Percentiles rank a stretch among this genome's conserved stretches.
Conservation (phyloP, 169 alveolate genomes). For the Besnoitia besnoiti region DNA sequence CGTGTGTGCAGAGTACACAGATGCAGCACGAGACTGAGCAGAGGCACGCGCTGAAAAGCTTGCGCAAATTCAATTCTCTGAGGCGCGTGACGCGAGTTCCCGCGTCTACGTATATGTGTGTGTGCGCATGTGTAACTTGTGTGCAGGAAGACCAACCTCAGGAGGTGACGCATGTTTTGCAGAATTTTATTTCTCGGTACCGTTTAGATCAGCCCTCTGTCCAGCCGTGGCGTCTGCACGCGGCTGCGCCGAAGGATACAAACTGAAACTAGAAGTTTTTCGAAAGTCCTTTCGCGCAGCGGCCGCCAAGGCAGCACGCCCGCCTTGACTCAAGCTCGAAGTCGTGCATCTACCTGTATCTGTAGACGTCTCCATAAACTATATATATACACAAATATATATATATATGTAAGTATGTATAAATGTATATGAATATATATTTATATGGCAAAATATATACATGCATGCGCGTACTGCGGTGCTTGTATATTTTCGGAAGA, state of each 20-base stretch:
- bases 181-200: conserved; percentile 55
- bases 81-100: too few relatives aligned
- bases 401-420: not conserved
- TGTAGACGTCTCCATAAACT: not conserved
- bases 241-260: not conserved
- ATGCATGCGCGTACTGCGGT: not conserved
- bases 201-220: conserved; percentile 61
- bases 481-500: not conserved
- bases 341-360: too few relatives aligned
- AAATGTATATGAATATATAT: not conserved
- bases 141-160: conserved; percentile 68
- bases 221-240: conserved; percentile 39
- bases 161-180: conserved; percentile 60
- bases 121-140: too few relatives aligned
- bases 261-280: too few relatives aligned
- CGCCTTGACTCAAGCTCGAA: too few relatives aligned
- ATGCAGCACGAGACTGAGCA: not conserved
- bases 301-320: too few relatives aligned
- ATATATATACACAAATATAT: not conserved
- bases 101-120: too few relatives aligned
- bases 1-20: too few relatives aligned
- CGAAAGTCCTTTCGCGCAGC: too few relatives aligned
- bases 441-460: not conserved
- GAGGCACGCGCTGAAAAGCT: too few relatives aligned
- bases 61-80: too few relatives aligned